Evolutionary conservation across 352 stramenopile species (phyloP), one percentile per base, ranked within the genome.

Genomic region (Phytophthora brassicae): DNA sequence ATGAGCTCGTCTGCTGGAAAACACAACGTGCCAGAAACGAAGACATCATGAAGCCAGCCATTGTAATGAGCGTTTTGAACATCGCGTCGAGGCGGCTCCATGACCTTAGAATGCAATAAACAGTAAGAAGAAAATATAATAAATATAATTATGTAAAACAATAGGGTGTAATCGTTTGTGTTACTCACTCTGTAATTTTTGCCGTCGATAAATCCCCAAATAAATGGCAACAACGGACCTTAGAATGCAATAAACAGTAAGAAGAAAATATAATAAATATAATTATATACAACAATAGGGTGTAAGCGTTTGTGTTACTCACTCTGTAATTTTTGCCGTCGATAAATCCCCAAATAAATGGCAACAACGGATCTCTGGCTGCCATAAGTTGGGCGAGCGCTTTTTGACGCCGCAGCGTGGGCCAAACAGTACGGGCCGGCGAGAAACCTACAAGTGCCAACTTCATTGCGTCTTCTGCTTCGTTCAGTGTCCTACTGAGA

Each of bases 1-100:
- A 64, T 70, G 2, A 60, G 38, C 1, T 48, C 54, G 33, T 64
- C 54, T 1, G 57, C 61, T 5, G 22, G 49, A 46, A 70, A 70
- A 19, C 44, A 56, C 0, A 64, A 5, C 0, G 61, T 70, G 0
- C 42, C 61, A 8, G 61, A 61, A 0, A 70, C 36, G 31, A 65
- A 60, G 4, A 58, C 57, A 9, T 7, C 22, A 22, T 70, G 61
- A n/a, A 68, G 28, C 60, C 60, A 68, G 0, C 60, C 44, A 42
- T 57, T 57, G n/a, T 57, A 57, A 16, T 42, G 36, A 6, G 50
- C 14, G 5, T 57, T 57, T 48, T 48, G 28, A 2, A 48, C 0
- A 9, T 57, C 50, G 12, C n/a, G 9, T 16, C 6, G 38, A 20
- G 8, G 26, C 26, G 26, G 26, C 8, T 8, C 8, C 26, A 31